These are phyloP conservation scores for Apiotrichum laibachii DNA, from an alignment of 1,284 basidiomycete genomes.

Conservation along the genomic window DNA sequence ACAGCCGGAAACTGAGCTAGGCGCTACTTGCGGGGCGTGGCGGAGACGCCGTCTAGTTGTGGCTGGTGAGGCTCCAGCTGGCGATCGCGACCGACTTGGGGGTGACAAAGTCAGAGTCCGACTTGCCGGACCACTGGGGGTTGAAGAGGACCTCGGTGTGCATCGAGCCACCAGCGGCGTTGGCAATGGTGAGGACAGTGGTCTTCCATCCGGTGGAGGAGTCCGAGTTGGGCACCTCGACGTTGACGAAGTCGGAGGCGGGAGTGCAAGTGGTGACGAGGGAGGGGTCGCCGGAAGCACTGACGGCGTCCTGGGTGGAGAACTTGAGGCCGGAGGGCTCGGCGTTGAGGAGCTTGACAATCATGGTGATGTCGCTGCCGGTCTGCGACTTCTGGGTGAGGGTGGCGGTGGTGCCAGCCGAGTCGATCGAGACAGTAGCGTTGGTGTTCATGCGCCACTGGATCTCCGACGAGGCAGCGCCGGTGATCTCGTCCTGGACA, in stretches of 20 bases:
- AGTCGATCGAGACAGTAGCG: constrained; percentile 50
- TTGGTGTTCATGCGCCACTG: constrained; percentile 96
- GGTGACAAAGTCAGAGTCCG: constrained; percentile 61
- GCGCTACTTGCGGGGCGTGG: not conserved
- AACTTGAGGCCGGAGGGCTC: constrained; percentile 47
- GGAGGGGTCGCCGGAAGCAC: constrained; percentile 57
- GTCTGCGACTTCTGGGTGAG: too few species aligned
- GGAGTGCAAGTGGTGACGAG: constrained; percentile 39
- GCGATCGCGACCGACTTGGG: constrained; percentile 65
- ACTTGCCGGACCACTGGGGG: constrained; percentile 73
- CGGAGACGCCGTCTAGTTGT: constrained; percentile 51
- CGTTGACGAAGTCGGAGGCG: constrained; percentile 16
- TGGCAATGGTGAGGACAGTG: constrained; percentile 70
- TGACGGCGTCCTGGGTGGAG: constrained; percentile 30
- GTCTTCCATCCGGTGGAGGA: constrained; percentile 58
- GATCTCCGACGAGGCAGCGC: constrained; percentile 55
- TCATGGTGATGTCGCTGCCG: constrained; percentile 28
- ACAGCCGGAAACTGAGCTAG: not conserved
- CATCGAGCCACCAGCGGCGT: constrained; percentile 65
- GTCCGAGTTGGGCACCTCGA: constrained; percentile 66
- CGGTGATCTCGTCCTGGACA: constrained; percentile 77
- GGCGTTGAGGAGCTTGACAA: constrained; percentile 62
- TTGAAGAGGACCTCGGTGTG: constrained; percentile 77
- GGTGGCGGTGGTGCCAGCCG: constrained; percentile 58
- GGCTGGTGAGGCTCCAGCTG: constrained; percentile 70